phyloP scores from a whole-genome alignment of 768 basidiomycete species.

The Rhizopogon sp. region DNA sequence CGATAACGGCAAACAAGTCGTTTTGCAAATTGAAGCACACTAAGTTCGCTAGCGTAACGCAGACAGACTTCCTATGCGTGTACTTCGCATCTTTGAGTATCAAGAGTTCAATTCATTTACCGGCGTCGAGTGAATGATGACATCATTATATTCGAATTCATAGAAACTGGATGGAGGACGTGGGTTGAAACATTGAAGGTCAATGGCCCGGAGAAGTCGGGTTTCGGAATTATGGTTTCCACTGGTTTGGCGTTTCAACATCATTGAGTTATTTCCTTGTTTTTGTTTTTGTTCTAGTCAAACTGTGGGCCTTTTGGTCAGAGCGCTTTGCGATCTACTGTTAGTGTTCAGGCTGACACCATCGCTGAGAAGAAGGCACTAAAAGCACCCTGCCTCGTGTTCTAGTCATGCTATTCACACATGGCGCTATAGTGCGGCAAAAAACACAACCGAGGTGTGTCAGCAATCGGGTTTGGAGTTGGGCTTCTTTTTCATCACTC shows the following conservation, averaged over 20 bases:
- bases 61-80: not conserved
- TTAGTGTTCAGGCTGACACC: not conserved
- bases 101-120: too few species aligned
- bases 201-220: not conserved
- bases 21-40: too few species aligned
- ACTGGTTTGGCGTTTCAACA: too few species aligned
- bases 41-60: too few species aligned
- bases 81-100: not conserved
- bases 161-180: too few species aligned
- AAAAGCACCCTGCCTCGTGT: constrained; percentile 16
- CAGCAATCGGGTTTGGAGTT: not conserved
- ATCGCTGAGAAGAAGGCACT: not conserved
- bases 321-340: not conserved
- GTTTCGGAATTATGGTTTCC: not conserved
- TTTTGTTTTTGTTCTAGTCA: not conserved
- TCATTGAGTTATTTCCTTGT: too few species aligned
- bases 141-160: not conserved
- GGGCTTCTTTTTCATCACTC: not conserved
- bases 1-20: not conserved
- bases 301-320: not conserved
- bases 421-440: not conserved
- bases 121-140: not conserved
- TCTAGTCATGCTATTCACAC: constrained; percentile 11
- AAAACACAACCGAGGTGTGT: not conserved
- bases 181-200: too few species aligned